A percentile compares a stretch with the other conserved stretches of the same genome.
phyloP scores from a whole-genome alignment of 1,284 basidiomycete genomes.

The Sporisorium exsertum region DNA sequence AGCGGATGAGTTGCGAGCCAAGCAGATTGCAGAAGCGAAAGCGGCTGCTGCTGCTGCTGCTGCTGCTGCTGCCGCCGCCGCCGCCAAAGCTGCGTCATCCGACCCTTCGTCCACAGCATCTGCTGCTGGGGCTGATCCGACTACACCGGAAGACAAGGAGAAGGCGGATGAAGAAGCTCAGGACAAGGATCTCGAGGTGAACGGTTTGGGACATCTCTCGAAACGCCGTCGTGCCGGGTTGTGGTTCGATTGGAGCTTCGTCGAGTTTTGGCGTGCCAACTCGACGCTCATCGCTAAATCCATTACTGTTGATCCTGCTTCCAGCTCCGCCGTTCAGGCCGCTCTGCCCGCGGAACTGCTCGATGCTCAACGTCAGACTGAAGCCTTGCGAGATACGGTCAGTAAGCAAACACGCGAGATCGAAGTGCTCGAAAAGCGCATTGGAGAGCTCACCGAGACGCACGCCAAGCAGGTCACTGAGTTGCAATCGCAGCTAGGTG shows the following conservation, averaged over 20 bases:
- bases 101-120: constrained; percentile 19
- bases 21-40: constrained; percentile 36
- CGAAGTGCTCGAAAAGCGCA: constrained; percentile 42
- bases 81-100: constrained; percentile 12
- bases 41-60: constrained; percentile 33
- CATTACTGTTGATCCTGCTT: constrained; percentile 60
- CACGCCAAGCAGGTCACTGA: constrained; percentile 8
- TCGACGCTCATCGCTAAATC: constrained; percentile 74
- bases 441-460: constrained; percentile 40
- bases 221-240: constrained; percentile 78
- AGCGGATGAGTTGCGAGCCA: constrained; percentile 62
- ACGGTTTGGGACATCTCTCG: constrained; percentile 44
- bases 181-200: constrained; percentile 48
- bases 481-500: constrained; percentile 12
- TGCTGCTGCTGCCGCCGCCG: constrained; percentile 33
- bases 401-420: constrained; percentile 48
- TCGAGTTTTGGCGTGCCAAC: constrained; percentile 98
- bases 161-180: constrained; percentile 45
- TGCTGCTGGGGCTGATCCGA: constrained; percentile 5
- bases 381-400: constrained; percentile 53
- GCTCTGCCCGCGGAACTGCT: constrained; percentile 57
- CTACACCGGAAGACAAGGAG: constrained; percentile 26
- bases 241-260: constrained; percentile 98
- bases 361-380: constrained; percentile 62
- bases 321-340: constrained; percentile 38